Evolutionary conservation across 768 basidiomycete genomes (phyloP).

Genomic region (Tephrocybe sp.): DNA sequence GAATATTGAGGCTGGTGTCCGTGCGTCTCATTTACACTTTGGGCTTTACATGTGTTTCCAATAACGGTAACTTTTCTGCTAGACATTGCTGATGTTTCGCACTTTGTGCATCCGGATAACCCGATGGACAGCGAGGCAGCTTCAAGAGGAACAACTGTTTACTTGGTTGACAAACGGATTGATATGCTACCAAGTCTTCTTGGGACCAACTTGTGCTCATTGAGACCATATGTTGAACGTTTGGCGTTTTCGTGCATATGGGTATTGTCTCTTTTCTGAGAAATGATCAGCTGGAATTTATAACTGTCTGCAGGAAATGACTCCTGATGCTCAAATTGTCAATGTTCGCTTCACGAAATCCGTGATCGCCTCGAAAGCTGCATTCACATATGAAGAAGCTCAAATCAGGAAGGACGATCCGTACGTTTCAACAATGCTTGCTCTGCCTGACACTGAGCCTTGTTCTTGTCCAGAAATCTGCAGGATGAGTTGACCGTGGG

Average conservation of each 20-base stretch:
- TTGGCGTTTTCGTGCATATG: slow-evolving; percentile 95
- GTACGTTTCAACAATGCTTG: slow-evolving; percentile 43
- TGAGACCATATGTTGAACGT: slow-evolving; percentile 90
- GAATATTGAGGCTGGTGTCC: slow-evolving; percentile 96
- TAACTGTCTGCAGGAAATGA: slow-evolving; percentile 70
- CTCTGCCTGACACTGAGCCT: background rate
- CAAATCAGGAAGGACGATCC: slow-evolving; percentile 91
- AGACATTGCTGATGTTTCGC: slow-evolving; percentile 99
- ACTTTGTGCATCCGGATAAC: slow-evolving; percentile 91
- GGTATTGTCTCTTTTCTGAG: slow-evolving; percentile 44
- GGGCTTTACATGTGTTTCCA: background rate
- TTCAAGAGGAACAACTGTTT: slow-evolving; percentile 95
- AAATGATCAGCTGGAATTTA: slow-evolving; percentile 4
- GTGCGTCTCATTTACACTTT: slow-evolving; percentile 54
- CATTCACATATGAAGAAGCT: slow-evolving; percentile 97
- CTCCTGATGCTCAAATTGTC: slow-evolving; percentile 84
- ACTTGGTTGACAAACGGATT: slow-evolving; percentile 96
- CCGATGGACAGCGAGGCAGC: slow-evolving; percentile 97
- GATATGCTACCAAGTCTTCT: slow-evolving; percentile 96
- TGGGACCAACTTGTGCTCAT: slow-evolving; percentile 94
- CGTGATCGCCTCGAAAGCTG: slow-evolving; percentile 93
- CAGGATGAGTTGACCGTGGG: slow-evolving; percentile 82
- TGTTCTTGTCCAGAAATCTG: slow-evolving; percentile 53
- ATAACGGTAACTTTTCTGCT: background rate
- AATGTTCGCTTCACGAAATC: slow-evolving; percentile 93